Conservation (phyloP, 1,284 basidiomycete genomes). For the Porogramme epimiltina region DNA sequence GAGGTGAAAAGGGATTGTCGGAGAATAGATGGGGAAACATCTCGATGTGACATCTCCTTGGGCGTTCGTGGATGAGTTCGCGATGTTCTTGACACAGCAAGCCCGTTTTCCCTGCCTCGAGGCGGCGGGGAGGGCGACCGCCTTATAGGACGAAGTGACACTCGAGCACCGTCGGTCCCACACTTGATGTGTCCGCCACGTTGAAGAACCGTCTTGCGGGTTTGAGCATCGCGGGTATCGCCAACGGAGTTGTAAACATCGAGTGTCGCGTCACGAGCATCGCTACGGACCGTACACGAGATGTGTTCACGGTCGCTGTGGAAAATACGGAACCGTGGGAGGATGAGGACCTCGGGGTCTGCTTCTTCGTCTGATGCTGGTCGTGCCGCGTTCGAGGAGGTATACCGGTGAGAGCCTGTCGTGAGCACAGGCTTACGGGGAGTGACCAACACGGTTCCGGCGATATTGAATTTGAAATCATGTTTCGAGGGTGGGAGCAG, state of each 20-base stretch:
- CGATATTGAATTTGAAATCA: slow-evolving; percentile 63
- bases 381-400: slow-evolving; percentile 20
- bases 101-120: slow-evolving; percentile 21
- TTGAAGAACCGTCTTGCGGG: slow-evolving; percentile 61
- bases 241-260: slow-evolving; percentile 65
- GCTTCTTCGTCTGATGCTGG: slow-evolving; percentile 32
- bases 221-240: slow-evolving; percentile 57
- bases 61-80: slow-evolving; percentile 37
- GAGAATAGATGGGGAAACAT: slow-evolving; percentile 26
- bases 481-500: slow-evolving; percentile 65
- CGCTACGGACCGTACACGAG: slow-evolving; percentile 58
- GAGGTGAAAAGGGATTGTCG: slow-evolving; percentile 29
- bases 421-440: slow-evolving; percentile 39
- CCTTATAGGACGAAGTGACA: slow-evolving; percentile 46
- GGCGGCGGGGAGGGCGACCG: slow-evolving; percentile 14
- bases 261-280: slow-evolving; percentile 48
- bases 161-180: slow-evolving; percentile 56
- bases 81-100: slow-evolving; percentile 26
- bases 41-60: slow-evolving; percentile 22
- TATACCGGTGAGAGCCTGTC: slow-evolving; percentile 16
- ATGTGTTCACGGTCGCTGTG: slow-evolving; percentile 62
- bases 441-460: slow-evolving; percentile 62
- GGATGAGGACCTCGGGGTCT: slow-evolving; percentile 48
- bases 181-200: slow-evolving; percentile 58
- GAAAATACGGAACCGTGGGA: slow-evolving; percentile 71